Percentiles rank a stretch among this genome's conserved stretches.
phyloP scores from a whole-genome alignment of 1,284 basidiomycete species.

The Exsudoporus floridanus region DNA sequence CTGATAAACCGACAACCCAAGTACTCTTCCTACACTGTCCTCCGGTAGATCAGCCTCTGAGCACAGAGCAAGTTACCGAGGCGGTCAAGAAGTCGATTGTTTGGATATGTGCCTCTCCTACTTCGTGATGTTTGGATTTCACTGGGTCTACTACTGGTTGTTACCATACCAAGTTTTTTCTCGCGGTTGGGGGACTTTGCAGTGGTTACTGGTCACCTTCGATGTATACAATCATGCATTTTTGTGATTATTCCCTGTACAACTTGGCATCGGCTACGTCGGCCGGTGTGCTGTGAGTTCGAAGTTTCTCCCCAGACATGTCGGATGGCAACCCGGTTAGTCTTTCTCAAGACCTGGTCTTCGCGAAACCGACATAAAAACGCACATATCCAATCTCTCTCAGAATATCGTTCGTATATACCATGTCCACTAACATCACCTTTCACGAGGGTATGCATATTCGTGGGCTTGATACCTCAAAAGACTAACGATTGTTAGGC shows the following conservation, averaged over 20 bases:
- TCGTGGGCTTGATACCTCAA: not conserved
- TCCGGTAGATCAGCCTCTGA: slow-evolving; percentile 59
- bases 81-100: slow-evolving; percentile 58
- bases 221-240: not conserved
- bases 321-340: not conserved
- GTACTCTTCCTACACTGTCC: slow-evolving; percentile 75
- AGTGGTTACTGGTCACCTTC: slow-evolving; percentile 16
- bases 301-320: not conserved
- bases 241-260: slow-evolving; percentile 1
- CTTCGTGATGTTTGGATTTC: slow-evolving; percentile 16
- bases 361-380: slow-evolving; percentile 11
- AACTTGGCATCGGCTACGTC: slow-evolving; percentile 14
- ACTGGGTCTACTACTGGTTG: not conserved
- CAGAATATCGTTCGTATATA: not conserved
- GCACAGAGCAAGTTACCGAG: slow-evolving; percentile 63
- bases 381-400: not conserved
- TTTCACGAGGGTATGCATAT: slow-evolving; percentile 31
- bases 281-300: slow-evolving; percentile 4
- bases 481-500: slow-evolving; percentile 45
- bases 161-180: slow-evolving; percentile 19
- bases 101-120: slow-evolving; percentile 48
- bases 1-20: slow-evolving; percentile 55
- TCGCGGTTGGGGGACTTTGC: slow-evolving; percentile 24
- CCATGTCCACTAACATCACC: slow-evolving; percentile 37
- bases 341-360: slow-evolving; percentile 18